A percentile compares a stretch with the other conserved stretches of the same genome.
Conservation (phyloP, 768 basidiomycete genomes). For the Termitomyces sp. region DNA sequence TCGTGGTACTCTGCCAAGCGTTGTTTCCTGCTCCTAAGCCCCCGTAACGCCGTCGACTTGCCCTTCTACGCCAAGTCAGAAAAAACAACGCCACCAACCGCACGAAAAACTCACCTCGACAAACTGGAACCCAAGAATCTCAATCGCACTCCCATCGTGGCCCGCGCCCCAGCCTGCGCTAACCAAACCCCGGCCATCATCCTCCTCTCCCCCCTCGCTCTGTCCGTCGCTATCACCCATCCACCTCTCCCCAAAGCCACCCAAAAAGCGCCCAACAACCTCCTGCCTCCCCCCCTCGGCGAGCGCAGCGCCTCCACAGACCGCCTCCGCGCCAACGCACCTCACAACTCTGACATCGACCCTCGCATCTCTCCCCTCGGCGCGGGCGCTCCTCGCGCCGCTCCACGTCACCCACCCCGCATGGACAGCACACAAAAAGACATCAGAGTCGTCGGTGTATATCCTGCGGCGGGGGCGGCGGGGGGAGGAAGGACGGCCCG, state of each 20-base stretch:
- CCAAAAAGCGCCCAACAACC: conserved; percentile 41
- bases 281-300: conserved; percentile 37
- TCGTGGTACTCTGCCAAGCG: conserved; percentile 63
- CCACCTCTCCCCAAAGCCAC: conserved; percentile 39
- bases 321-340: conserved; percentile 23
- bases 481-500: conserved; percentile 21
- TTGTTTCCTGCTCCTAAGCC: conserved; percentile 58
- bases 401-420: conserved; percentile 52
- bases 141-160: conserved; percentile 74
- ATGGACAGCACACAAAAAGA: conserved; percentile 66
- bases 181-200: conserved; percentile 57
- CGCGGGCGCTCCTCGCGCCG: conserved; percentile 32
- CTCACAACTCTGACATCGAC: conserved; percentile 36
- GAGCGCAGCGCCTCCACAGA: conserved; percentile 24
- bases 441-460: conserved; percentile 76
- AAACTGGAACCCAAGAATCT: conserved; percentile 60
- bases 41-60: conserved; percentile 42
- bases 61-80: no score
- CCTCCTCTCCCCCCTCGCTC: conserved; percentile 21
- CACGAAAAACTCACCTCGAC: conserved; percentile 43
- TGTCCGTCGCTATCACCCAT: conserved; percentile 21
- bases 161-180: conserved; percentile 76
- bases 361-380: conserved; percentile 31
- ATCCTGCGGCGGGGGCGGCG: conserved; percentile 33
- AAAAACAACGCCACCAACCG: background rate